Percentiles rank a stretch among this genome's conserved stretches.
These are phyloP conservation scores for Dictyostelium discoideum DNA, from an alignment of 78 protist species.

Conservation along the genomic window dicty_2.7 NC_007091.3:2498001-2498500, in stretches of 20 bases:
- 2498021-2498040: neutral
- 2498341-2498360: neutral
- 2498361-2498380: neutral
- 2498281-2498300: neutral
- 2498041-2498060: neutral
- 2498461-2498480: neutral
- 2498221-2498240: neutral
- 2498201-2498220: neutral
- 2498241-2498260: neutral
- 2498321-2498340: neutral
- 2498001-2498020: neutral
- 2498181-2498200: neutral
- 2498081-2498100: too few relatives aligned
- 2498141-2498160: neutral
- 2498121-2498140: neutral
- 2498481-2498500: neutral
- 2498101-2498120: too few relatives aligned
- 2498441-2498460: neutral
- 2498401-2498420: neutral
- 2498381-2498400: neutral
- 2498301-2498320: neutral
- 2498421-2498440: conserved; percentile 33
- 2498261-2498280: neutral
- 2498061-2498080: neutral
- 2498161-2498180: neutral